Percentiles rank a stretch among this genome's conserved stretches.
phyloP scores from a whole-genome alignment of 2,329 filamentous ascomycete species.

The Didymella pomorum region DNA sequence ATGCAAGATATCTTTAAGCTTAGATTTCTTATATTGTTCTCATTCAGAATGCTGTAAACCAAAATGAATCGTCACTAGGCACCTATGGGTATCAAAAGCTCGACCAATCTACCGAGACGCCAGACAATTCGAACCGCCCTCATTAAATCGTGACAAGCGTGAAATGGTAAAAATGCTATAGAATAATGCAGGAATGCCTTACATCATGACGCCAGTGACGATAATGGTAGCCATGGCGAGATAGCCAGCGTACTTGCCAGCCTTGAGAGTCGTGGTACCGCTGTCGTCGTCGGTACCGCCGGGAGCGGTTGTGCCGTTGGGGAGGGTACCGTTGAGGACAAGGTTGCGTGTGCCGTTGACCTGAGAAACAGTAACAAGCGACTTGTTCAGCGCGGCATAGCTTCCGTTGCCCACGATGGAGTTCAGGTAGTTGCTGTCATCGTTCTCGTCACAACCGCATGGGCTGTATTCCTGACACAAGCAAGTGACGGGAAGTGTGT shows the following conservation, averaged over 20 bases:
- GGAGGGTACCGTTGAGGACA: conserved; percentile 77
- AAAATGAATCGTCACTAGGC: too few relatives aligned
- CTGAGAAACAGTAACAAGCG: conserved; percentile 67
- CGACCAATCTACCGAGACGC: not conserved
- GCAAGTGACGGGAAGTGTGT: conserved; percentile 64
- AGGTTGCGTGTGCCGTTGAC: conserved; percentile 71
- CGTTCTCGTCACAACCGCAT: conserved; percentile 76
- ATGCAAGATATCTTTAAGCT: too few relatives aligned
- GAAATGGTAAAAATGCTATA: not conserved
- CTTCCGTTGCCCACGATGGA: conserved; percentile 65
- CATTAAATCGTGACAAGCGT: not conserved
- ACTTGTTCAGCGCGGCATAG: conserved; percentile 66
- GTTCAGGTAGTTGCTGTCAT: conserved; percentile 65
- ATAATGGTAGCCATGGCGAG: conserved; percentile 52
- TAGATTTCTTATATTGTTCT: too few relatives aligned
- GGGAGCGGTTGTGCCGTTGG: conserved; percentile 61
- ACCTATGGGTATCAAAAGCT: too few relatives aligned
- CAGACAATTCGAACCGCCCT: not conserved
- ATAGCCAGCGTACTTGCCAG: conserved; percentile 48
- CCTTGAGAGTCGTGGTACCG: conserved; percentile 28
- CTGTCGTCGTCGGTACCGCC: conserved; percentile 46
- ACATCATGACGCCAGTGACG: conserved; percentile 29
- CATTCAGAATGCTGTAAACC: too few relatives aligned
- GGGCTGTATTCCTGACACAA: conserved; percentile 64
- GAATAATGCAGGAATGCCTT: not conserved